Evolutionary conservation across 129 eudicot species (phyloP).

Genomic region (Flaveria bidentis): DNA sequence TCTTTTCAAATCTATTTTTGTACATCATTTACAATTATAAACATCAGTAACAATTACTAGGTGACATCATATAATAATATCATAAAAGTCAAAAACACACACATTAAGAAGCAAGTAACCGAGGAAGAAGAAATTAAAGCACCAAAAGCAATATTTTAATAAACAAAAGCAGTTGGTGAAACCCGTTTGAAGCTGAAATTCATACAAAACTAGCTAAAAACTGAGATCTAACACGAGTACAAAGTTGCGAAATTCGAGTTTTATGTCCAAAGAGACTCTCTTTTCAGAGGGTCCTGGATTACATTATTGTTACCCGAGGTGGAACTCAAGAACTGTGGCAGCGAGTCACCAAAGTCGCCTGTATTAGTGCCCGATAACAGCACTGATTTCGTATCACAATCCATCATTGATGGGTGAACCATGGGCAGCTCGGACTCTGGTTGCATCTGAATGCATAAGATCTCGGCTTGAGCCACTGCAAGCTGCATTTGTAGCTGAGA

Average conservation of each 20-base stretch:
- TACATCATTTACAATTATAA: too few relatives aligned
- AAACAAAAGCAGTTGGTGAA: conserved; percentile 48
- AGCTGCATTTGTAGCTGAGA: conserved; percentile 93
- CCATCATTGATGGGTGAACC: conserved; percentile 35
- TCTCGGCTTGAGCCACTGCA: conserved; percentile 97
- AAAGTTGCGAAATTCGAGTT: neutral
- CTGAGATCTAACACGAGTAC: conserved; percentile 30
- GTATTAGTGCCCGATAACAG: conserved; percentile 47
- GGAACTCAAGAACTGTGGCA: conserved; percentile 63
- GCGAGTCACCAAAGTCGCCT: conserved; percentile 38
- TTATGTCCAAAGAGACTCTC: conserved; percentile 97
- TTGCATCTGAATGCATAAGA: conserved; percentile 91
- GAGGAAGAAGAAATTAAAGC: conserved; percentile 21
- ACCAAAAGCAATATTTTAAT: conserved; percentile 45
- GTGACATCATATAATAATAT: neutral
- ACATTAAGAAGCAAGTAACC: conserved; percentile 20
- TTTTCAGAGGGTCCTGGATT: conserved; percentile 87
- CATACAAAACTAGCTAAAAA: conserved; percentile 34
- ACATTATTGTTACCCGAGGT: conserved; percentile 52
- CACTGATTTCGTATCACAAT: conserved; percentile 52
- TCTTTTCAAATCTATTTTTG: neutral
- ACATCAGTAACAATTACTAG: too few relatives aligned
- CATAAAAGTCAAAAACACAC: conserved; percentile 10
- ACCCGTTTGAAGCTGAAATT: conserved; percentile 30
- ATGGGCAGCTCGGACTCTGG: conserved; percentile 44